A percentile compares a stretch with the other conserved stretches of the same genome.
Evolutionary conservation across 257 asterid species (phyloP).

Genomic region (Solanum microdontum): DNA sequence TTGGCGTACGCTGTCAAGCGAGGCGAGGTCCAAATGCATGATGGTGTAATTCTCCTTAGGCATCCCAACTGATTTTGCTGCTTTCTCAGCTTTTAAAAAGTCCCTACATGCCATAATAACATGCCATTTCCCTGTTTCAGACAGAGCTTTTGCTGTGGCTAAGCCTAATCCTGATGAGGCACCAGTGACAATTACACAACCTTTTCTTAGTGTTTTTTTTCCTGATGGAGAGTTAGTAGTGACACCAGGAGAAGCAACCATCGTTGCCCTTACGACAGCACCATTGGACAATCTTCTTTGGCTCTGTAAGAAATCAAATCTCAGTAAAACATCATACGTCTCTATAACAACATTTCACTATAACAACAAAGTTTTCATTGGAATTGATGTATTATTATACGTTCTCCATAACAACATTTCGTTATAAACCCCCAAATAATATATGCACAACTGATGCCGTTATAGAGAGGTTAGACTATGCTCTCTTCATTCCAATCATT

Average conservation of each 20-base stretch:
- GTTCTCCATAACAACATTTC: neutral
- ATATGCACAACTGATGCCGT: neutral
- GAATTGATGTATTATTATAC: no score
- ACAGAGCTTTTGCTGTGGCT: slow-evolving; percentile 75
- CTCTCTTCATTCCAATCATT: neutral
- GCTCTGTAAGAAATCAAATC: slow-evolving; percentile 16
- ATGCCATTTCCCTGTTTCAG: slow-evolving; percentile 84
- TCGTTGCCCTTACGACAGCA: slow-evolving; percentile 34
- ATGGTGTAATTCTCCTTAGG: slow-evolving; percentile 62
- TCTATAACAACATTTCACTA: no score
- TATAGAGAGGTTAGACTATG: neutral
- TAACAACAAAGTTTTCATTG: no score
- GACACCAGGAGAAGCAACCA: slow-evolving; percentile 41
- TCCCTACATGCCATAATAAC: slow-evolving; percentile 89
- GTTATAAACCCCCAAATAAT: neutral
- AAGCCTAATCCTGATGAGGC: slow-evolving; percentile 88
- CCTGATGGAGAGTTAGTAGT: slow-evolving; percentile 30
- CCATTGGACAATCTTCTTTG: slow-evolving; percentile 20
- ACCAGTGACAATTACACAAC: slow-evolving; percentile 63
- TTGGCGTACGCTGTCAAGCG: slow-evolving; percentile 80
- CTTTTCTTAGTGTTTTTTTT: slow-evolving; percentile 66
- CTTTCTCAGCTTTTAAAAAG: slow-evolving; percentile 72
- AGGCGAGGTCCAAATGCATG: slow-evolving; percentile 79
- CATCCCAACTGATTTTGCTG: slow-evolving; percentile 71
- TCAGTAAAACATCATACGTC: neutral